Percentiles rank a stretch among this genome's conserved stretches.
phyloP scores from a whole-genome alignment of 345 rosid genomes.

The rapeseed (Brassica napus) region Da-Ae NC_063442.1:36344001-36344500 shows the following conservation, averaged over 20 bases:
- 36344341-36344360: not conserved
- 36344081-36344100: constrained; percentile 44
- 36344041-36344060: constrained; percentile 33
- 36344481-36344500: constrained; percentile 4
- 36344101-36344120: constrained; percentile 62
- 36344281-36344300: not conserved
- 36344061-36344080: constrained; percentile 45
- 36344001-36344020: not conserved
- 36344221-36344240: constrained; percentile 24
- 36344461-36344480: constrained; percentile 25
- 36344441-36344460: constrained; percentile 10
- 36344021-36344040: constrained; percentile 14
- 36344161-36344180: constrained; percentile 70
- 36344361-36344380: constrained; percentile 19
- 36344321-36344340: not conserved
- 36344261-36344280: constrained; percentile 28
- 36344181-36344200: constrained; percentile 57
- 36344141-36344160: constrained; percentile 55
- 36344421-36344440: constrained; percentile 8
- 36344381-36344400: constrained; percentile 26
- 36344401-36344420: constrained; percentile 14
- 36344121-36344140: constrained; percentile 63
- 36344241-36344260: constrained; percentile 27
- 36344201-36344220: constrained; percentile 40
- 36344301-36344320: not conserved